These are phyloP conservation scores for Beauveria sp. DNA, from an alignment of 2,329 filamentous ascomycete genomes.

Conservation along the genomic window DNA sequence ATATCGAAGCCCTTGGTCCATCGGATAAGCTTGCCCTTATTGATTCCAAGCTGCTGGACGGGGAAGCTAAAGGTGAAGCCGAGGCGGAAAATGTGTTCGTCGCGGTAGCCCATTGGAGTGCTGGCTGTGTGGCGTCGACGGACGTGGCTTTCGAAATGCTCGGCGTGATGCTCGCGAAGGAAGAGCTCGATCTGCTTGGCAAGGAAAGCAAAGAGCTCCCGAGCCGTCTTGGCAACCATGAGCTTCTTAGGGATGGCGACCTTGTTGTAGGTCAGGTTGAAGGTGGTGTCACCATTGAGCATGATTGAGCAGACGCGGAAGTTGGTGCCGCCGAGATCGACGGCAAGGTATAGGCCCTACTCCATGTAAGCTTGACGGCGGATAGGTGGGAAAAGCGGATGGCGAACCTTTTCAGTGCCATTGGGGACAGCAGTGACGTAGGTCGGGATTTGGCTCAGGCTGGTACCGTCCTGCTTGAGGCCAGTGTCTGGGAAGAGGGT, in stretches of 20 bases:
- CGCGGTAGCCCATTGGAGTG: constrained; percentile 50
- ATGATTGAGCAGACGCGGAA: constrained; percentile 95
- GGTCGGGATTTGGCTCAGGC: constrained; percentile 90
- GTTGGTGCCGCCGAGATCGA: constrained; percentile 97
- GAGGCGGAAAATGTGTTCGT: constrained; percentile 79
- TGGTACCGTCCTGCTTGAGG: constrained; percentile 66
- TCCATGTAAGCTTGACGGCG: constrained; percentile 1
- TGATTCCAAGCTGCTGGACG: constrained; percentile 88
- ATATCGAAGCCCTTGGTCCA: constrained; percentile 99
- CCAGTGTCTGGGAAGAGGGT: constrained; percentile 59
- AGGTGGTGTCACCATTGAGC: constrained; percentile 89
- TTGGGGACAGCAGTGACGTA: constrained; percentile 95
- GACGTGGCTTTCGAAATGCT: constrained; percentile 70
- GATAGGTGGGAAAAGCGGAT: constrained; percentile 7
- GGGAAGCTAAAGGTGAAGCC: constrained; percentile 99
- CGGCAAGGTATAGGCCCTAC: constrained; percentile 88
- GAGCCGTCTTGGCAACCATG: constrained; percentile 81
- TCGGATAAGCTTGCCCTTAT: constrained; percentile 86
- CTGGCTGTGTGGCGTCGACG: constrained; percentile 55
- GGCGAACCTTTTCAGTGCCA: constrained; percentile 83
- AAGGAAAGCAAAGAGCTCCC: constrained; percentile 85
- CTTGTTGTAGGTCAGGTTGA: constrained; percentile 88
- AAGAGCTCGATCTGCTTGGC: constrained; percentile 89
- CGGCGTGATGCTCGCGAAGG: constrained; percentile 76
- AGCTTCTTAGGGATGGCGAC: constrained; percentile 82